phyloP scores from a whole-genome alignment of 257 asterid species.

The Solanum virginianum region DNA sequence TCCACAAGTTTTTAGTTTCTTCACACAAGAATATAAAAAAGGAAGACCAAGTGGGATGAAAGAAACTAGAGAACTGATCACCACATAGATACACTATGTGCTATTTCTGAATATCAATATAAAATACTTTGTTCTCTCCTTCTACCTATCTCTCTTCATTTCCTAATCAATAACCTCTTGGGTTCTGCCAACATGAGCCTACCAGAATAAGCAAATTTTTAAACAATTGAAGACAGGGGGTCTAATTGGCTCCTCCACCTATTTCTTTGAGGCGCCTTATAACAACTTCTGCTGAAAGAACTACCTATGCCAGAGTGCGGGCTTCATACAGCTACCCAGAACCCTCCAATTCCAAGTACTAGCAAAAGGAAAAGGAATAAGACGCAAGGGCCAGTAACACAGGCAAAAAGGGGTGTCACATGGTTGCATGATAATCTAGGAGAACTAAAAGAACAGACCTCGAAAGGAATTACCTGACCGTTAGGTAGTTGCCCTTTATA shows the following conservation, averaged over 20 bases:
- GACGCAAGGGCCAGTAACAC: neutral
- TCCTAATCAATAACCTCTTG: neutral
- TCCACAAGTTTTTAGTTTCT: neutral
- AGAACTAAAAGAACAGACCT: neutral
- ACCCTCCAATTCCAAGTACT: neutral
- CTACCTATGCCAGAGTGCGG: neutral
- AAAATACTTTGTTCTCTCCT: neutral
- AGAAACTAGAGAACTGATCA: neutral
- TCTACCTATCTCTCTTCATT: neutral
- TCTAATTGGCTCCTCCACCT: neutral
- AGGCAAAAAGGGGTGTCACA: neutral
- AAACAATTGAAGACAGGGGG: neutral
- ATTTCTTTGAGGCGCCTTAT: neutral
- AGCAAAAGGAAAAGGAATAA: neutral
- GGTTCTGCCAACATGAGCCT: neutral
- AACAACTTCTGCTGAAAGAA: neutral
- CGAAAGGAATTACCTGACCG: slow-evolving; percentile 57
- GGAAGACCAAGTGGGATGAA: neutral
- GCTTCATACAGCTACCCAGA: neutral
- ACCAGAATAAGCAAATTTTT: neutral
- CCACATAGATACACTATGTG: neutral
- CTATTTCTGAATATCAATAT: neutral
- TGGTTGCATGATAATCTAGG: neutral
- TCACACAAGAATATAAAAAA: neutral
- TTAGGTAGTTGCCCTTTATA: slow-evolving; percentile 66